Base-by-base conservation (phyloP, 1,284 basidiomycete genomes). In the Ganoderma sp. region DNA sequence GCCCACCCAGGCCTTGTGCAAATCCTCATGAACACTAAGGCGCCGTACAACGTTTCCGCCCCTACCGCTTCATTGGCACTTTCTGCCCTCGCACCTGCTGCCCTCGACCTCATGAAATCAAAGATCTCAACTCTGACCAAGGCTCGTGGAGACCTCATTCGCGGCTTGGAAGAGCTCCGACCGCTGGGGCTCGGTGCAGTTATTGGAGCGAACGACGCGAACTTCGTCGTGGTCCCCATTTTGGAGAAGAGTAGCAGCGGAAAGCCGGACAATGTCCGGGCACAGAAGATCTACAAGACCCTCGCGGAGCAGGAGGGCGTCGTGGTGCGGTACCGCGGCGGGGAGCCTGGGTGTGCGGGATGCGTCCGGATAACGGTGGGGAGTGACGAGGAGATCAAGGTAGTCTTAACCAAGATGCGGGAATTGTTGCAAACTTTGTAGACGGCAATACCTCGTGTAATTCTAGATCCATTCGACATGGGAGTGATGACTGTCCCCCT, bases 41-140 rank as follows among this genome's bases (percentile, higher is more conserved):
- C 97, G 0, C 97, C 97, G 0, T 99, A 99, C 85, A 98, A 98
- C 80, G 91, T 99, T 73, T 97, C 96, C 15, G 88, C 92, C 0
- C 96, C 96, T 0, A 95, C 96, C 2, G 95, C 97, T 8, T 84
- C 89, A 60, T 88, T 99, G 39, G 96, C 96, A 0, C 81, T 92
- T 15, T 85, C 92, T 12, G 95, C 97, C 0, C 74, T 81, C 43
- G 89, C 92, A 0, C 83, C 88, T 0, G 76, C 81, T 15, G 91
- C 94, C 6, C 75, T 98, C 15, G 76, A 79, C 0, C 75, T 80
- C 19, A 96, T 96, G 92, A 85, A 83, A n/a, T 64, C 74, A 37
- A 94, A 95, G 74, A 84, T 93, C 2, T 71, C 81, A 14, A 85
- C 83, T 0, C 85, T 97, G 42, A 83, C 89, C 69, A 73, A 81